Evolutionary conservation across 148 eudicot species (phyloP).

Genomic region (Chenopodium formosanum): DNA sequence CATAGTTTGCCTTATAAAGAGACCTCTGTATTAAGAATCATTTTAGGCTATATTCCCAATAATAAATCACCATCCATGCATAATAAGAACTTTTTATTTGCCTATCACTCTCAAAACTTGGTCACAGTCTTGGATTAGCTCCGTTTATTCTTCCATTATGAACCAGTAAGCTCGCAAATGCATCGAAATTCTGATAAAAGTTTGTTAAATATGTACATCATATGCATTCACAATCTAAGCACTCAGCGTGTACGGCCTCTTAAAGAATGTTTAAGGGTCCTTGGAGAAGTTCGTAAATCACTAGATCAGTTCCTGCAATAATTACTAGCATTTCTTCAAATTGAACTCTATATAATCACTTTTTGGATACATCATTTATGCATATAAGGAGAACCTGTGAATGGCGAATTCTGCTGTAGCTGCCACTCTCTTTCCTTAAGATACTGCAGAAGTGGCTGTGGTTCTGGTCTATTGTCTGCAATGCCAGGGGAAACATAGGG

Average conservation of each 20-base stretch:
- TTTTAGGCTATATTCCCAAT: too few species aligned
- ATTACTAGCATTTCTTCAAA: background rate
- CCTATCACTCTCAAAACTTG: too few species aligned
- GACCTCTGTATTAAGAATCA: too few species aligned
- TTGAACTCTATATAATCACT: background rate
- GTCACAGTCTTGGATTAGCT: too few species aligned
- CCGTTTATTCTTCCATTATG: too few species aligned
- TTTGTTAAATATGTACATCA: slow-evolving; percentile 18
- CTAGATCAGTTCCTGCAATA: background rate
- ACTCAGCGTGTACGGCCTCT: slow-evolving; percentile 1
- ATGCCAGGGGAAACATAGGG: slow-evolving; percentile 36
- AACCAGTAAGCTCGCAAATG: background rate
- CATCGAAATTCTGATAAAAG: background rate
- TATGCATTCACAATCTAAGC: slow-evolving; percentile 11
- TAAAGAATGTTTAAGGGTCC: background rate
- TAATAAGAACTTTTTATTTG: too few species aligned
- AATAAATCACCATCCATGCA: too few species aligned
- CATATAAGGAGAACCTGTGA: slow-evolving; percentile 59
- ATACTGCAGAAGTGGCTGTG: slow-evolving; percentile 56
- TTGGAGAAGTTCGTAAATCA: background rate
- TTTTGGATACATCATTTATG: slow-evolving; percentile 38
- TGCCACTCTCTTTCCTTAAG: slow-evolving; percentile 77
- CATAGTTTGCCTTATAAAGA: too few species aligned
- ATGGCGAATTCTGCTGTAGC: slow-evolving; percentile 51
- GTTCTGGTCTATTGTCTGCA: slow-evolving; percentile 41